Evolutionary conservation across 2,329 filamentous ascomycete species (phyloP).

Genomic region (Calonectria pseudoturangicola): DNA sequence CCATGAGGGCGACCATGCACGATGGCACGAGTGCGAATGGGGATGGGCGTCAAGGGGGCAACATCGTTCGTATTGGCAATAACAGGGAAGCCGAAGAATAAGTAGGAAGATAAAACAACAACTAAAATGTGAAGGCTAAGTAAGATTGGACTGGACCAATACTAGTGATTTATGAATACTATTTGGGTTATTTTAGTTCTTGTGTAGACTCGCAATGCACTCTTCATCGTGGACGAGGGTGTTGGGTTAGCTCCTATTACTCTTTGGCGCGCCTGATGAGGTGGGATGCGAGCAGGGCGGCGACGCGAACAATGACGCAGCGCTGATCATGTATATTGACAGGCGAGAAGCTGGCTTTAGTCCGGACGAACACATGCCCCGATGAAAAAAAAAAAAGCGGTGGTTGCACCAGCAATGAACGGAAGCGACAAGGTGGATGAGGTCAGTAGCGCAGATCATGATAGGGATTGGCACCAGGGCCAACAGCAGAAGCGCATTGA

Average conservation of each 20-base stretch:
- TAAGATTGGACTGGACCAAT: background rate
- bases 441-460: constrained; percentile 29
- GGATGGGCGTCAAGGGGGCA: constrained; percentile 1
- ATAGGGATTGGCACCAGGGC: constrained; percentile 16
- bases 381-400: background rate
- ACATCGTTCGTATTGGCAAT: background rate
- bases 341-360: background rate
- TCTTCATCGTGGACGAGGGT: background rate
- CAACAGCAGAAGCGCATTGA: constrained; percentile 20
- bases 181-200: background rate
- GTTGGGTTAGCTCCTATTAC: background rate
- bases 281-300: no score
- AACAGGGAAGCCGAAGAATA: background rate
- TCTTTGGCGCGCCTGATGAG: background rate
- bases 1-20: background rate
- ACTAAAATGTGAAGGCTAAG: background rate
- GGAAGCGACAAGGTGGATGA: constrained; percentile 20
- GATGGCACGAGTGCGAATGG: background rate
- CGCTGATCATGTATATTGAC: background rate
- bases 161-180: no score
- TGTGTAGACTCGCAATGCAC: background rate
- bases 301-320: constrained; percentile 17
- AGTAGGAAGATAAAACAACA: background rate
- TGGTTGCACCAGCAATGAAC: constrained; percentile 18
- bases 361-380: constrained; percentile 13